These are phyloP conservation scores for Knoxdaviesia proteae DNA, from an alignment of 2,329 filamentous ascomycete genomes.

Conservation along the genomic window DNA sequence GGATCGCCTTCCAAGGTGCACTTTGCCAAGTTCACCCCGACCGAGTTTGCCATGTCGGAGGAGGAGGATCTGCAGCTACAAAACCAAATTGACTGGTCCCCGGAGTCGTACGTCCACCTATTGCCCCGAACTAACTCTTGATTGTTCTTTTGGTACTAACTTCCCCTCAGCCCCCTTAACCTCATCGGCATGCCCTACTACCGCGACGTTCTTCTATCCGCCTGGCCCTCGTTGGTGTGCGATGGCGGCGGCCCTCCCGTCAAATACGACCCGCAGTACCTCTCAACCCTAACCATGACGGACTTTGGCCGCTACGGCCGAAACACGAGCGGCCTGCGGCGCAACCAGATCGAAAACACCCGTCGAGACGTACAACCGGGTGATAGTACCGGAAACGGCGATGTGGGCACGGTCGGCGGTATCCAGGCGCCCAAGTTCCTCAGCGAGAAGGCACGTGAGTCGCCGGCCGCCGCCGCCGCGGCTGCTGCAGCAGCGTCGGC, in stretches of 20 bases:
- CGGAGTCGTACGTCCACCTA: slow-evolving; percentile 38
- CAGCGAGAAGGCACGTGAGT: slow-evolving; percentile 73
- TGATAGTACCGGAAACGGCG: slow-evolving; percentile 15
- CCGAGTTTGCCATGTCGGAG: slow-evolving; percentile 53
- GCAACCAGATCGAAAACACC: slow-evolving; percentile 71
- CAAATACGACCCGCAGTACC: slow-evolving; percentile 50
- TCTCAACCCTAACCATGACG: slow-evolving; percentile 45
- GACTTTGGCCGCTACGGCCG: slow-evolving; percentile 64
- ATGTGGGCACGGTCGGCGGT: slow-evolving; percentile 36
- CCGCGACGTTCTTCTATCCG: slow-evolving; percentile 65
- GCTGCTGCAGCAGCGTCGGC: slow-evolving; percentile 14
- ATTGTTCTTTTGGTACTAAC: slow-evolving; percentile 4
- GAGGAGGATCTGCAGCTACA: slow-evolving; percentile 10
- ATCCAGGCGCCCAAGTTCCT: slow-evolving; percentile 73
- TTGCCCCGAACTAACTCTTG: neutral
- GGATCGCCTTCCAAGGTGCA: slow-evolving; percentile 69
- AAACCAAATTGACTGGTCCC: slow-evolving; percentile 41
- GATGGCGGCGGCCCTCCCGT: slow-evolving; percentile 68
- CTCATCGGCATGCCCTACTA: slow-evolving; percentile 86
- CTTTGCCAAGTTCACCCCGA: slow-evolving; percentile 65
- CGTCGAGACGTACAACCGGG: slow-evolving; percentile 14
- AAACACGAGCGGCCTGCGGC: slow-evolving; percentile 49
- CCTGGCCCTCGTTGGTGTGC: slow-evolving; percentile 72
- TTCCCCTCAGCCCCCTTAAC: slow-evolving; percentile 45
- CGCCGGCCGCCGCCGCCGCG: slow-evolving; percentile 22